phyloP scores from a whole-genome alignment of 768 basidiomycete species.

The Tricholoma terreum region DNA sequence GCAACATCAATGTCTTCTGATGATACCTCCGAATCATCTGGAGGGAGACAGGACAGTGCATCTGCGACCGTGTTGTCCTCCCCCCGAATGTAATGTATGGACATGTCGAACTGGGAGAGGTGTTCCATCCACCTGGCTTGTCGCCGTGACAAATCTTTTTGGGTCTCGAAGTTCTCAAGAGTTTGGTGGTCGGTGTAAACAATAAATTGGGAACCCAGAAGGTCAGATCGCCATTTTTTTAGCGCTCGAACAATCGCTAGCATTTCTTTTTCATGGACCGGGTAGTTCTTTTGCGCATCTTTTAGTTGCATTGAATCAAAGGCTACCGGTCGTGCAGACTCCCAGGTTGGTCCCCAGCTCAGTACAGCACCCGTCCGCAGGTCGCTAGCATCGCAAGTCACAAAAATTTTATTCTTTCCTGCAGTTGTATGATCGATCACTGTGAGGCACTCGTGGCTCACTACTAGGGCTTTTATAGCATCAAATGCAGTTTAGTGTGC shows the following conservation, averaged over 20 bases:
- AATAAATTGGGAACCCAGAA: neutral
- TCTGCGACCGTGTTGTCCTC: too few species aligned
- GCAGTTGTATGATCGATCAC: neutral
- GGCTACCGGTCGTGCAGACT: neutral
- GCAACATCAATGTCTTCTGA: too few species aligned
- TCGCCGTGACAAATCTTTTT: neutral
- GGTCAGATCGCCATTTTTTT: neutral
- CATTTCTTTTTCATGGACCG: too few species aligned
- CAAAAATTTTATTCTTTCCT: neutral
- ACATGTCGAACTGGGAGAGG: too few species aligned
- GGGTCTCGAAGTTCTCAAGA: neutral
- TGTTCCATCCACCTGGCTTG: too few species aligned
- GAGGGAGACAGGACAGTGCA: too few species aligned
- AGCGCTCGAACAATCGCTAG: neutral
- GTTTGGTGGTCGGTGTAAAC: neutral
- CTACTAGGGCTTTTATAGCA: neutral
- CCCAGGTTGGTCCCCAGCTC: neutral
- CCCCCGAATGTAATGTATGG: too few species aligned
- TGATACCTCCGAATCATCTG: too few species aligned
- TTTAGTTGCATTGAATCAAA: neutral
- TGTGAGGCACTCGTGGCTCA: neutral
- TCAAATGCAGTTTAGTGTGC: neutral
- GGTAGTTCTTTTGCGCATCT: too few species aligned
- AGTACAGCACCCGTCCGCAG: neutral
- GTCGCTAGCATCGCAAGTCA: neutral